phyloP scores from a whole-genome alignment of 495 filamentous ascomycete species.

The Apodospora peruviana region DNA sequence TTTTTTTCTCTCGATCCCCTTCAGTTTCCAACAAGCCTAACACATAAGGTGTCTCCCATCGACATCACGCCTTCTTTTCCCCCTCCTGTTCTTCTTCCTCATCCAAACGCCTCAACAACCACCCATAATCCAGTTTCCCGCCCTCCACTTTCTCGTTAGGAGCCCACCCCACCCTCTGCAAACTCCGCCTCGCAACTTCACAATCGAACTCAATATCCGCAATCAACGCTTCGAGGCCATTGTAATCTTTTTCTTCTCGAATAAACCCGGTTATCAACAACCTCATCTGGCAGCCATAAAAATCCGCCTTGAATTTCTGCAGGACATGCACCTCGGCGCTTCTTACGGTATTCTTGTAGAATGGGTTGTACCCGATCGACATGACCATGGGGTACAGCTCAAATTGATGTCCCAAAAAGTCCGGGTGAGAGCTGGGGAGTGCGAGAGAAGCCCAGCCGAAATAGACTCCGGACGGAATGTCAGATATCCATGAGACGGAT shows the following conservation, averaged over 20 bases:
- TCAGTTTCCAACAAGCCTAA: no score
- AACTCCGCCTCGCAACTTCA: constrained; percentile 69
- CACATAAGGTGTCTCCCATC: no score
- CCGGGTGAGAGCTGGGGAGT: constrained; percentile 40
- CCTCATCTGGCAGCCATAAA: constrained; percentile 77
- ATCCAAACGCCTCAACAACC: constrained; percentile 31
- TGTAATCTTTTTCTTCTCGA: constrained; percentile 83
- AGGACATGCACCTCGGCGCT: constrained; percentile 91
- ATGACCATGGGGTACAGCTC: constrained; percentile 78
- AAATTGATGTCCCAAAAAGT: constrained; percentile 17
- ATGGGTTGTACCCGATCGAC: constrained; percentile 93
- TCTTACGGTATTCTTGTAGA: constrained; percentile 80
- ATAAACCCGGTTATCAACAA: constrained; percentile 82
- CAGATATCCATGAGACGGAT: constrained; percentile 57
- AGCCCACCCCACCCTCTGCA: constrained; percentile 63
- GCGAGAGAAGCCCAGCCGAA: constrained; percentile 76
- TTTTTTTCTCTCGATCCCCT: no score
- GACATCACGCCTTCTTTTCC: no score
- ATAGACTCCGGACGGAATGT: constrained; percentile 76
- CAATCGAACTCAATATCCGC: constrained; percentile 86
- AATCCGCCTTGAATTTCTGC: constrained; percentile 65
- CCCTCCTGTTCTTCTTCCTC: no score
- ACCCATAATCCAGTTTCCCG: constrained; percentile 30
- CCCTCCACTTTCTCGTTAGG: constrained; percentile 33
- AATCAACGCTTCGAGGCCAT: constrained; percentile 72